phyloP scores from a whole-genome alignment of 2,329 filamentous ascomycete species.

The Penicillium sp. region DNA sequence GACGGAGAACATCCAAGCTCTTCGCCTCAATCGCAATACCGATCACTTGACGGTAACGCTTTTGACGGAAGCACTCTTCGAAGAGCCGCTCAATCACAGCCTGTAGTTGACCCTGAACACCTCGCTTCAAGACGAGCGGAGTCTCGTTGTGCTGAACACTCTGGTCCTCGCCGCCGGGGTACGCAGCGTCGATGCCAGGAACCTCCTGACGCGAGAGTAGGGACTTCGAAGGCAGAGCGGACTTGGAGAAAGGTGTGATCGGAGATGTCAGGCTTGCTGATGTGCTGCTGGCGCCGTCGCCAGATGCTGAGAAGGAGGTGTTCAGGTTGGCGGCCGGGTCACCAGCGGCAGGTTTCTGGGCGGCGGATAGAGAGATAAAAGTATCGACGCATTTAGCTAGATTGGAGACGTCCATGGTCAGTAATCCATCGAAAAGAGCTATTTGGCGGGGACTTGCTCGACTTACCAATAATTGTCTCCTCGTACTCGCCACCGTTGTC shows the following conservation, averaged over 20 bases:
- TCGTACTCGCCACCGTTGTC: slow-evolving; percentile 91
- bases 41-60: slow-evolving; percentile 90
- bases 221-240: slow-evolving; percentile 86
- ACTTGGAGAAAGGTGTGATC: slow-evolving; percentile 92
- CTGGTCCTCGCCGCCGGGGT: slow-evolving; percentile 54
- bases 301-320: slow-evolving; percentile 68
- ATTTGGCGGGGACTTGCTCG: not conserved
- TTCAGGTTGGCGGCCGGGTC: slow-evolving; percentile 64
- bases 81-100: slow-evolving; percentile 83
- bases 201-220: slow-evolving; percentile 78
- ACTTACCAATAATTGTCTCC: slow-evolving; percentile 86
- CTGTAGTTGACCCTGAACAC: slow-evolving; percentile 75
- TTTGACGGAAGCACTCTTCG: slow-evolving; percentile 78
- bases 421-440: not conserved
- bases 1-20: slow-evolving; percentile 79
- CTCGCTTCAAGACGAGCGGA: slow-evolving; percentile 64
- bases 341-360: slow-evolving; percentile 50
- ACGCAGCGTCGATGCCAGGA: slow-evolving; percentile 53
- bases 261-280: slow-evolving; percentile 71
- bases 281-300: slow-evolving; percentile 61
- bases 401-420: slow-evolving; percentile 5
- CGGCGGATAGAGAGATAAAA: slow-evolving; percentile 76
- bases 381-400: slow-evolving; percentile 90
- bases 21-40: slow-evolving; percentile 94
- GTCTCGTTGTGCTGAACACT: slow-evolving; percentile 53